Conservation (phyloP, 495 filamentous ascomycete genomes). For the Aspergillus heteromorphus region DNA sequence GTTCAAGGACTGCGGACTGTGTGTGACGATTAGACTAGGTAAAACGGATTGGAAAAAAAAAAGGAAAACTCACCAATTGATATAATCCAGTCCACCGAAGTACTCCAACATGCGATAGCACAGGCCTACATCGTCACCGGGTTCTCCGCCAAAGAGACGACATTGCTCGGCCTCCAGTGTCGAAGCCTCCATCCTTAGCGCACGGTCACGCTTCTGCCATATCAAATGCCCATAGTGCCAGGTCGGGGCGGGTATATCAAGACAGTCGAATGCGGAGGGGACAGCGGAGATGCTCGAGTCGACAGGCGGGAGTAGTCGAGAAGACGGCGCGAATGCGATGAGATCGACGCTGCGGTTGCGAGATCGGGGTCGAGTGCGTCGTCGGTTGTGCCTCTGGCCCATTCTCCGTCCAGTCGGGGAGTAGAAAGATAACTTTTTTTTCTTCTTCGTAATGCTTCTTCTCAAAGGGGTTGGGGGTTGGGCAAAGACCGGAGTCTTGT, state of each 20-base stretch:
- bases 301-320: constrained; percentile 7
- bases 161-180: constrained; percentile 33
- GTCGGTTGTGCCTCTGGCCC: constrained; percentile 47
- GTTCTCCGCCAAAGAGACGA: constrained; percentile 44
- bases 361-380: constrained; percentile 41
- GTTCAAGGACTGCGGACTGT: constrained; percentile 13
- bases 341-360: constrained; percentile 22
- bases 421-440: constrained; percentile 8
- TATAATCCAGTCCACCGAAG: constrained; percentile 46
- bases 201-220: constrained; percentile 33
- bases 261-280: constrained; percentile 9
- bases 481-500: background rate
- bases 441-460: no score
- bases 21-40: background rate
- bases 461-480: background rate
- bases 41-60: background rate
- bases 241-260: constrained; percentile 30
- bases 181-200: constrained; percentile 18
- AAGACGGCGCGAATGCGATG: constrained; percentile 10
- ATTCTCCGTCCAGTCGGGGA: constrained; percentile 24
- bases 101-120: constrained; percentile 47
- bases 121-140: constrained; percentile 41
- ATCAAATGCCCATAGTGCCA: constrained; percentile 38
- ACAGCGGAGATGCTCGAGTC: constrained; percentile 5
- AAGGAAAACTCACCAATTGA: constrained; percentile 35